Conservation (phyloP, 2,329 filamentous ascomycete genomes). For the Trichoderma sp. region DNA sequence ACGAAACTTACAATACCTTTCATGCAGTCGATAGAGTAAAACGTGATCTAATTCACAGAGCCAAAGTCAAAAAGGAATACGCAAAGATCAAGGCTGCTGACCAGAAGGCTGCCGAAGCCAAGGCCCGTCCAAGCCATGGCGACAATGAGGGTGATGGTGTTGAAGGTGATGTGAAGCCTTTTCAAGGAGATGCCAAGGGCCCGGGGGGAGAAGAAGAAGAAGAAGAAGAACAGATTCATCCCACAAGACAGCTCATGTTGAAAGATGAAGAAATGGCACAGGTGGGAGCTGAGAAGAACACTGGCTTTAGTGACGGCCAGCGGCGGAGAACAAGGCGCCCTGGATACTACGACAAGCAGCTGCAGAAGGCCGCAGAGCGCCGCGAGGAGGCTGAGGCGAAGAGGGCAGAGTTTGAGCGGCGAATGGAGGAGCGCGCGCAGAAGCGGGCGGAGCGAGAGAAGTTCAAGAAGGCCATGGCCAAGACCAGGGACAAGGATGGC, state of each 20-base stretch:
- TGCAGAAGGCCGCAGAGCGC: conserved; percentile 48
- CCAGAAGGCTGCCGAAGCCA: conserved; percentile 33
- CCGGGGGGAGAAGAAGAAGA: conserved; percentile 31
- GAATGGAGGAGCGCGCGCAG: conserved; percentile 65
- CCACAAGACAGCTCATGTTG: conserved; percentile 44
- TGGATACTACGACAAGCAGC: conserved; percentile 68
- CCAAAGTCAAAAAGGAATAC: conserved; percentile 90
- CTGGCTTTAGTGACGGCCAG: conserved; percentile 35
- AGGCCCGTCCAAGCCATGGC: conserved; percentile 27
- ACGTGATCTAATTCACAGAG: conserved; percentile 82
- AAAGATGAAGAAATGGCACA: conserved; percentile 43
- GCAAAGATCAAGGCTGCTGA: conserved; percentile 73
- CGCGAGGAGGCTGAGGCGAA: conserved; percentile 46
- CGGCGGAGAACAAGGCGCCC: conserved; percentile 45
- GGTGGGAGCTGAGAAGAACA: conserved; percentile 28
- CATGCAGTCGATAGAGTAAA: conserved; percentile 81
- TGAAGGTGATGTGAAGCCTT: conserved; percentile 21
- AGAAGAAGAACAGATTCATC: conserved; percentile 38
- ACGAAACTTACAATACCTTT: conserved; percentile 28
- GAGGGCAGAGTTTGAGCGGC: conserved; percentile 45
- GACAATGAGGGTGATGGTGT: conserved; percentile 19
- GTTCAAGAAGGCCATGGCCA: conserved; percentile 68
- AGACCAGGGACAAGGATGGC: conserved; percentile 73
- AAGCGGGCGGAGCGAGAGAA: conserved; percentile 65
- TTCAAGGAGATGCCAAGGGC: conserved; percentile 28